Evolutionary conservation across 805 yeast genomes (phyloP), one percentile per base, ranked within the genome.

Genomic region (Wickerhamiella galacta): DNA sequence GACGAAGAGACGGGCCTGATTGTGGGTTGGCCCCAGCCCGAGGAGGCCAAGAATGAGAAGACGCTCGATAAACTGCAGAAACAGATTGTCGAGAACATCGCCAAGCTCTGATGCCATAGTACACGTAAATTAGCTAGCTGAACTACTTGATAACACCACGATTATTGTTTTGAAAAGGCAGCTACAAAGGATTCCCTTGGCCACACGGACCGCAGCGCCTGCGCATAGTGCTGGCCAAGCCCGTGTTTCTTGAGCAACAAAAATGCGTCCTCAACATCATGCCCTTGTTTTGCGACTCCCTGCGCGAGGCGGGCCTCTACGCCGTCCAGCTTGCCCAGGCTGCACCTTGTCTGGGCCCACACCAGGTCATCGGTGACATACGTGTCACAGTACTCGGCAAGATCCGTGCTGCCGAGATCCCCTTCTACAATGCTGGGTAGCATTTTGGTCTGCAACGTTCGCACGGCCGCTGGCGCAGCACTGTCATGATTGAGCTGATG

Each of bases 21-120:
- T 22, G 82, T 87, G 20, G 94, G 90, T 18, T 90, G 98, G 96
- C 96, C 96, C n/a, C 75, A 83, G 14, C 69, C 73, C 46, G 70
- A 64, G 36, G 78, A 87, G 20, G 78, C 79, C 50, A 73, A 79
- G 54, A 83, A 63, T 10, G 70, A 74, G 33, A 34, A 32, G 14
- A 22, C 27, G 10, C 61, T 85, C 51, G 75, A 76, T 33, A 63
- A 65, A 38, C 60, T 70, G 27, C 92, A 81, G 49, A 69, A 71
- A 45, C 64, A 70, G 39, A 53, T 85, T 38, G 42, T 58, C 14
- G 61, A 59, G 16, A 70, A 66, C 40, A 14, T 49, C 19, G 41
- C 39, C 18, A 33, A 29, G 32, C 23, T 29, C 10, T 33, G 14
- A 24, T 7, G 7, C n/a, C 15, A 24, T 8, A 10, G 6, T 14